Evolutionary conservation across 2,329 filamentous ascomycete genomes (phyloP).

Genomic region (Calonectria honghensis): DNA sequence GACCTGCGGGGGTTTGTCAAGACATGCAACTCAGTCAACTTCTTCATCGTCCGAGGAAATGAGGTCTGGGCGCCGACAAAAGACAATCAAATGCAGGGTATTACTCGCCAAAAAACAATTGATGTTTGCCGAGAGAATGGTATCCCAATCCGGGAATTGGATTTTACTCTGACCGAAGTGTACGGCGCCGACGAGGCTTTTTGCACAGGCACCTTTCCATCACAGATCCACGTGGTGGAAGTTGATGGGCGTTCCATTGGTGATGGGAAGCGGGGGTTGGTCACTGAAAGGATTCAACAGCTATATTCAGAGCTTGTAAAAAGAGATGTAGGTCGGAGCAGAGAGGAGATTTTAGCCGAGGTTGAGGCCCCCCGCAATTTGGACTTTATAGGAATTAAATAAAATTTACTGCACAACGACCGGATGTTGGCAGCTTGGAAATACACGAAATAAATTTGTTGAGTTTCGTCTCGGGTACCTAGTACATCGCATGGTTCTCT

Average conservation of each 20-base stretch:
- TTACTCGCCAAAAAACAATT: slow-evolving; percentile 57
- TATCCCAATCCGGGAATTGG: slow-evolving; percentile 53
- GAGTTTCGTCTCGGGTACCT: not conserved
- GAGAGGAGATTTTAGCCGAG: slow-evolving; percentile 50
- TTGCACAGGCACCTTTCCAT: slow-evolving; percentile 56
- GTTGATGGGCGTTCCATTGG: slow-evolving; percentile 52
- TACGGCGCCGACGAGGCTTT: slow-evolving; percentile 58
- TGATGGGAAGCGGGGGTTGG: slow-evolving; percentile 48
- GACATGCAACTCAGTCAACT: slow-evolving; percentile 59
- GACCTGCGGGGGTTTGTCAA: slow-evolving; percentile 56
- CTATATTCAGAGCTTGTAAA: slow-evolving; percentile 50
- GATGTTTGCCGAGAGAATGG: slow-evolving; percentile 55
- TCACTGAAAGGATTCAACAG: slow-evolving; percentile 52
- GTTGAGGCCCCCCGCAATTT: slow-evolving; percentile 52
- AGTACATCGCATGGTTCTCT: not conserved
- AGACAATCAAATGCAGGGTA: slow-evolving; percentile 58
- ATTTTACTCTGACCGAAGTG: slow-evolving; percentile 56
- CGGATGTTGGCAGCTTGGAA: not conserved
- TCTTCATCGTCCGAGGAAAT: slow-evolving; percentile 57
- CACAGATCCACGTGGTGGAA: slow-evolving; percentile 54
- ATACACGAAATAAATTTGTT: not conserved
- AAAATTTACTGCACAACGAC: not conserved
- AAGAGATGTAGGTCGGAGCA: slow-evolving; percentile 46
- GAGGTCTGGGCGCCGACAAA: slow-evolving; percentile 59
- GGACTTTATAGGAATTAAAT: slow-evolving; percentile 27